Percentiles rank a stretch among this genome's conserved stretches.
Conservation (phyloP, 75 land plant species). For the Pinus taeda region DNA sequence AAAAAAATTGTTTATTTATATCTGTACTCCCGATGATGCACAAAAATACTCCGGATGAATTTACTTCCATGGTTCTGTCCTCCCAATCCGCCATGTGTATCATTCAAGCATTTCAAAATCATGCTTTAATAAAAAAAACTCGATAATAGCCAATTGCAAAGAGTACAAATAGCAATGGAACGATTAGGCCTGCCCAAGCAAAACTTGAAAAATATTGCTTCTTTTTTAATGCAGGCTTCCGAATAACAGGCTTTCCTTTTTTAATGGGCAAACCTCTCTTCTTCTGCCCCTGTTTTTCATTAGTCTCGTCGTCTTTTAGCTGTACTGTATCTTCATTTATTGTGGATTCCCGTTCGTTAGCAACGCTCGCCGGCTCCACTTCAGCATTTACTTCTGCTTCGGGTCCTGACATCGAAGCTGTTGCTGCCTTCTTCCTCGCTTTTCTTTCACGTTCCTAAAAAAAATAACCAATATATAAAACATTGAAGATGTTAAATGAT, state of each 20-base stretch:
- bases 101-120: background rate
- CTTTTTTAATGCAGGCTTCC: conserved; percentile 4
- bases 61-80: background rate
- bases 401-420: conserved; percentile 1
- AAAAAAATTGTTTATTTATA: conserved; percentile 6
- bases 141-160: conserved; percentile 9
- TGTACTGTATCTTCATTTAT: background rate
- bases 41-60: background rate
- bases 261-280: background rate
- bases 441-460: conserved; percentile 62
- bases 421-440: conserved; percentile 46
- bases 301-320: background rate
- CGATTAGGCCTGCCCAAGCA: background rate
- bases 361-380: conserved; percentile 8
- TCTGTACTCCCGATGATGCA: background rate
- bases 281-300: background rate
- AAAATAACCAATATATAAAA: background rate
- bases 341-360: conserved; percentile 15
- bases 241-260: conserved; percentile 2
- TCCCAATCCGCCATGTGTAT: background rate
- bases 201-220: conserved; percentile 3
- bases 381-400: conserved; percentile 9
- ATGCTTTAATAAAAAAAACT: background rate
- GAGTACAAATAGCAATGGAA: background rate
- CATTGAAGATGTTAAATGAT: no score